phyloP scores from a whole-genome alignment of 73 alveolate species.

The Paraurostyla sp. region DNA sequence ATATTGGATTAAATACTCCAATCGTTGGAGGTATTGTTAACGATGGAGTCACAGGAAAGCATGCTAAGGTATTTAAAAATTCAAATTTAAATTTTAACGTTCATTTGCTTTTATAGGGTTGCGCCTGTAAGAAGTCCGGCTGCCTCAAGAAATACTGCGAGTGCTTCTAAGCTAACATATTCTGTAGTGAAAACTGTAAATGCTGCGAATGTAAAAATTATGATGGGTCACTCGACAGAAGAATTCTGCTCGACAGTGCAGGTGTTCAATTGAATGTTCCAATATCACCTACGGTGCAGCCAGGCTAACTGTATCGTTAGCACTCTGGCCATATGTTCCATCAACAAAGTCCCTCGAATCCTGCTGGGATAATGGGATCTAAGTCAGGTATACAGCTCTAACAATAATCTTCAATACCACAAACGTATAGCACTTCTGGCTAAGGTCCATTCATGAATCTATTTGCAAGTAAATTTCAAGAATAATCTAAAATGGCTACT shows the following conservation, averaged over 20 bases:
- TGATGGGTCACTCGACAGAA: constrained; percentile 63
- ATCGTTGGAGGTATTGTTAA: not conserved
- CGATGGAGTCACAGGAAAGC: constrained; percentile 43
- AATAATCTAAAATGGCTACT: not conserved
- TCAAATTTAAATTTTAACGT: not conserved
- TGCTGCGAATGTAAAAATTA: constrained; percentile 90
- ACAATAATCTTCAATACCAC: no score
- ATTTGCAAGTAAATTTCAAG: not conserved
- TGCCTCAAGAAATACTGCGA: constrained; percentile 95
- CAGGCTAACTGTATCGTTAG: not conserved
- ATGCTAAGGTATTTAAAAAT: constrained; percentile 44
- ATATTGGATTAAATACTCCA: constrained; percentile 13
- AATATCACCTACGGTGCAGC: constrained; percentile 26
- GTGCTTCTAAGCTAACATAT: constrained; percentile 90
- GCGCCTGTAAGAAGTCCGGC: constrained; percentile 92
- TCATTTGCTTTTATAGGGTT: constrained; percentile 73
- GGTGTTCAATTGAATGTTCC: no score
- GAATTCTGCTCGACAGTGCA: constrained; percentile 32
- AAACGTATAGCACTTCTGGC: not conserved
- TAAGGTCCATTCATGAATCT: constrained; percentile 42
- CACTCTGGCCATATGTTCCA: not conserved
- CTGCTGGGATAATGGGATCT: no score
- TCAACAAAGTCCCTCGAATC: not conserved
- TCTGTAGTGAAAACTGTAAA: constrained; percentile 89
- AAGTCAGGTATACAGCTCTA: no score